A percentile compares a stretch with the other conserved stretches of the same genome.
These are phyloP conservation scores for Nothopassalora personata DNA, from an alignment of 2,329 filamentous ascomycete species.

Conservation along the genomic window DNA sequence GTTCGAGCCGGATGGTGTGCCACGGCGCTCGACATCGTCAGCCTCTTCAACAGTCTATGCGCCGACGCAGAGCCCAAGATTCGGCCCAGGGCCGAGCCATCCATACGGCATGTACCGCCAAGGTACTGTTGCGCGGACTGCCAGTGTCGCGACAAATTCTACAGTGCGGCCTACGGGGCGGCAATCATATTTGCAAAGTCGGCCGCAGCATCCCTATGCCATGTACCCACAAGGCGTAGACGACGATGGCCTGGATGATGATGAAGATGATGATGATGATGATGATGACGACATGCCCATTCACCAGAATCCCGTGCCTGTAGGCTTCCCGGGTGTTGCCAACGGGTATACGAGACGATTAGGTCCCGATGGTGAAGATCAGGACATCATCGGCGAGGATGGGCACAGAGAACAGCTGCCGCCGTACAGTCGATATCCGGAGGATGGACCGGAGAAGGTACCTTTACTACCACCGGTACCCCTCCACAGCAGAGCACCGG, in stretches of 20 bases:
- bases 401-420: slow-evolving; percentile 88
- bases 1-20: slow-evolving; percentile 27
- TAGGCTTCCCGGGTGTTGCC: slow-evolving; percentile 68
- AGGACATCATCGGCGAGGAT: slow-evolving; percentile 78
- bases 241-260: slow-evolving; percentile 40
- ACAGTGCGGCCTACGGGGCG: slow-evolving; percentile 59
- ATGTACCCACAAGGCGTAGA: slow-evolving; percentile 79
- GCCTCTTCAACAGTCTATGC: slow-evolving; percentile 36
- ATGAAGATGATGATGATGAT: slow-evolving; percentile 26
- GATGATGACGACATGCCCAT: slow-evolving; percentile 30
- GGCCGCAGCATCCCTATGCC: slow-evolving; percentile 77
- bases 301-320: slow-evolving; percentile 46
- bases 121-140: slow-evolving; percentile 53
- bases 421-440: slow-evolving; percentile 84
- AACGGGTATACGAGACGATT: slow-evolving; percentile 64
- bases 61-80: slow-evolving; percentile 59
- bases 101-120: slow-evolving; percentile 83
- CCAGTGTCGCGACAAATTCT: slow-evolving; percentile 66
- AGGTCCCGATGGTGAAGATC: slow-evolving; percentile 79
- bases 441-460: slow-evolving; percentile 57
- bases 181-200: slow-evolving; percentile 32
- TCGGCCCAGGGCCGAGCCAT: slow-evolving; percentile 69
- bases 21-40: slow-evolving; percentile 30
- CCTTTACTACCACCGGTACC: slow-evolving; percentile 35
- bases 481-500: slow-evolving; percentile 30